phyloP scores from a whole-genome alignment of 2,329 filamentous ascomycete species.

The Tolypocladium album region DNA sequence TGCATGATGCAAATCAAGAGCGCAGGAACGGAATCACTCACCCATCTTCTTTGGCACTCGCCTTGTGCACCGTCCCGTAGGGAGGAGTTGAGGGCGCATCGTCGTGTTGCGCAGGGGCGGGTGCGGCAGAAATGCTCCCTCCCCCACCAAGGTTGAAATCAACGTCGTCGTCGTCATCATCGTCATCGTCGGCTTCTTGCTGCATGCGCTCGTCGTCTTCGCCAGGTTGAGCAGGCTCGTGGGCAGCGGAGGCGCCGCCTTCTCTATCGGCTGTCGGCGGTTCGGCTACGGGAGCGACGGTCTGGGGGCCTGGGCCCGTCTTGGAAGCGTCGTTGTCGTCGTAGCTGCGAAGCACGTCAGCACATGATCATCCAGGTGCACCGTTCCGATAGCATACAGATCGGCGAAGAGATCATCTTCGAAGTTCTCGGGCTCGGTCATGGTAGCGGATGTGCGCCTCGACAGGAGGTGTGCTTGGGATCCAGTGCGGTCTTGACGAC shows the following conservation, averaged over 20 bases:
- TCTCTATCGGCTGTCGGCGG: constrained; percentile 17
- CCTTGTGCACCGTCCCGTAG: constrained; percentile 34
- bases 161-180: constrained; percentile 47
- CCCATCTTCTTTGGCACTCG: constrained; percentile 50
- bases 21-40: constrained; percentile 18
- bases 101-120: constrained; percentile 17
- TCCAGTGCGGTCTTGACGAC: not conserved
- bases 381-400: constrained; percentile 49
- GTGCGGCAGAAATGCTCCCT: constrained; percentile 16
- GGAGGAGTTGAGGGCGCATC: constrained; percentile 19
- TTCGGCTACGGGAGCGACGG: constrained; percentile 15
- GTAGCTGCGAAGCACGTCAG: constrained; percentile 35
- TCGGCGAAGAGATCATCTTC: constrained; percentile 95
- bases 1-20: not conserved
- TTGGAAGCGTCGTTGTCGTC: constrained; percentile 49
- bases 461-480: not conserved
- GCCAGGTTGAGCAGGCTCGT: constrained; percentile 3
- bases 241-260: constrained; percentile 6
- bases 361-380: not conserved
- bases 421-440: constrained; percentile 73
- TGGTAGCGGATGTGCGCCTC: constrained; percentile 23
- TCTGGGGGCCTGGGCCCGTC: constrained; percentile 20
- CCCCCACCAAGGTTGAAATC: constrained; percentile 46
- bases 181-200: constrained; percentile 30
- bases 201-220: constrained; percentile 30